phyloP scores from a whole-genome alignment of 2,329 filamentous ascomycete species.

The Colletotrichum euphorbiae region DNA sequence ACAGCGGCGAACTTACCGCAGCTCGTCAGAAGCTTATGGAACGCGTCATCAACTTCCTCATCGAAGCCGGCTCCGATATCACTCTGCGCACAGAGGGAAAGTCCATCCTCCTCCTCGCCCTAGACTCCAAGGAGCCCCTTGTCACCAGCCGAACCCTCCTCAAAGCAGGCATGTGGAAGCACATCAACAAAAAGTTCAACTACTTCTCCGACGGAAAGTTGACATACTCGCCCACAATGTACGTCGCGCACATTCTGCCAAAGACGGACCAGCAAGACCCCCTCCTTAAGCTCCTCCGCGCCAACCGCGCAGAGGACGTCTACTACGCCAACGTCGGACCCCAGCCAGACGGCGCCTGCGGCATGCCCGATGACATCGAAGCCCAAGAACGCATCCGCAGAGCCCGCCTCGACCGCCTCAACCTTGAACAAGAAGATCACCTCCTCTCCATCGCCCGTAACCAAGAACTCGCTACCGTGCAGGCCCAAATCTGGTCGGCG shows the following conservation, averaged over 20 bases:
- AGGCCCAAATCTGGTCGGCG: constrained; percentile 61
- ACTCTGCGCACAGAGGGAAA: constrained; percentile 67
- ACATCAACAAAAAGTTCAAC: constrained; percentile 71
- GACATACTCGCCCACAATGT: constrained; percentile 75
- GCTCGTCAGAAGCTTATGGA: constrained; percentile 66
- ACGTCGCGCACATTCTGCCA: constrained; percentile 62
- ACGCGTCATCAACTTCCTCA: constrained; percentile 66
- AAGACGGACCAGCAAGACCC: constrained; percentile 53
- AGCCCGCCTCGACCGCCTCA: constrained; percentile 58
- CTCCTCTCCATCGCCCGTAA: constrained; percentile 59
- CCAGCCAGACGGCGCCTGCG: constrained; percentile 65
- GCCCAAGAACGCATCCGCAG: constrained; percentile 63
- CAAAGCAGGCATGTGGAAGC: constrained; percentile 73
- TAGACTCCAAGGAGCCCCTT: constrained; percentile 67
- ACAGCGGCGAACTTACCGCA: constrained; percentile 56
- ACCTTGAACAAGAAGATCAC: constrained; percentile 62
- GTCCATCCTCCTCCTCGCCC: constrained; percentile 68
- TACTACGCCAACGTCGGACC: constrained; percentile 66
- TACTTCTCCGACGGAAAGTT: constrained; percentile 63
- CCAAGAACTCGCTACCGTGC: constrained; percentile 63
- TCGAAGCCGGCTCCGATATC: constrained; percentile 68
- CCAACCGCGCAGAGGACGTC: constrained; percentile 64
- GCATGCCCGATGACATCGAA: constrained; percentile 63
- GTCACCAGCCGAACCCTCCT: constrained; percentile 68
- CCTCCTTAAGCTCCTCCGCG: constrained; percentile 61